phyloP scores from a whole-genome alignment of 1,284 basidiomycete genomes.

The Malassezia caprae region DNA sequence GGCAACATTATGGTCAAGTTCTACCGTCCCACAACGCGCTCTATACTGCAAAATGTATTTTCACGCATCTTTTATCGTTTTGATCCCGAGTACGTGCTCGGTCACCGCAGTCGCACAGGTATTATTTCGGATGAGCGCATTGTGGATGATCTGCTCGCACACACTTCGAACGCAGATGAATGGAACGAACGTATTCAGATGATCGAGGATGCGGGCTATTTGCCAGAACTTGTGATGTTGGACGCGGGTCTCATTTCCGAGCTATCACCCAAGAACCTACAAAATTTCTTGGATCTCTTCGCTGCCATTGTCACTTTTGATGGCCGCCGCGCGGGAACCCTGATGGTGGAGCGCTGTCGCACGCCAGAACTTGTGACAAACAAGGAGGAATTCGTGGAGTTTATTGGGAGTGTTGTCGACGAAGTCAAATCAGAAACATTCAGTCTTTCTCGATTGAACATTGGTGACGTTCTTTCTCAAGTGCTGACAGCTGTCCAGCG shows the following conservation, averaged over 20 bases:
- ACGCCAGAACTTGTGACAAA: constrained; percentile 81
- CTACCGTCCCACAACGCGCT: constrained; percentile 58
- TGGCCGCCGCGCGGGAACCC: constrained; percentile 80
- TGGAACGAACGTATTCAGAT: constrained; percentile 65
- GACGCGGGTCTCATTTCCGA: constrained; percentile 90
- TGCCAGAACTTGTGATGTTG: constrained; percentile 89
- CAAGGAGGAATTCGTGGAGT: constrained; percentile 84
- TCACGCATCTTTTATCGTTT: constrained; percentile 36
- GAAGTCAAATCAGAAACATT: constrained; percentile 93
- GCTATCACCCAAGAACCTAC: constrained; percentile 67
- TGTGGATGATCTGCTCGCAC: constrained; percentile 59
- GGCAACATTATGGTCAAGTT: constrained; percentile 98
- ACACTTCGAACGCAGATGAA: constrained; percentile 54
- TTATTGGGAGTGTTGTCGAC: constrained; percentile 90
- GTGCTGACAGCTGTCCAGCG: constrained; percentile 76
- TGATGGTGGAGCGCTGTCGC: constrained; percentile 94
- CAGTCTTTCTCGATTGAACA: constrained; percentile 86
- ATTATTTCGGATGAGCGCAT: constrained; percentile 50
- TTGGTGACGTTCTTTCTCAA: constrained; percentile 80
- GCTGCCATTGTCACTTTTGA: constrained; percentile 90
- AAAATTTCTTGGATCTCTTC: constrained; percentile 94
- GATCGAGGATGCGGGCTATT: constrained; percentile 65
- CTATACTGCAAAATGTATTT: constrained; percentile 32
- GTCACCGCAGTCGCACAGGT: constrained; percentile 10
- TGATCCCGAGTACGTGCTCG: constrained; percentile 34